Evolutionary conservation across 139 green algal species (phyloP).

Genomic region (Gonium pectorale): DNA sequence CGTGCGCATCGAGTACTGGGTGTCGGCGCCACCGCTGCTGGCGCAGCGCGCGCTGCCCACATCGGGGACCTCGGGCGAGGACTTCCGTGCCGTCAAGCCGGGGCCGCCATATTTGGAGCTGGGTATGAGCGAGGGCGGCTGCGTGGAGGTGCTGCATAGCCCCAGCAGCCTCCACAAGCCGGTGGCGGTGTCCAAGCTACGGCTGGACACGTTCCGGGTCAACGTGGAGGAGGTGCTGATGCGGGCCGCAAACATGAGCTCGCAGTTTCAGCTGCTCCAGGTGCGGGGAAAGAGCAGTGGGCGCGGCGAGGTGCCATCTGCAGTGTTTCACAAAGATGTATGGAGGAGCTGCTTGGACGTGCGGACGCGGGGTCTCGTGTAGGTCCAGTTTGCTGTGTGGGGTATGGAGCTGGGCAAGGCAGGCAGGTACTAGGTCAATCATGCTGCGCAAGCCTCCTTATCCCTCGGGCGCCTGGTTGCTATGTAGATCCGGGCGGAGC

Average conservation of each 20-base stretch:
- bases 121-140: constrained; percentile 26
- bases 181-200: constrained; percentile 20
- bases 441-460: too few relatives aligned
- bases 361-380: too few relatives aligned
- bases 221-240: constrained; percentile 45
- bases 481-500: constrained; percentile 39
- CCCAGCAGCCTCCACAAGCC: constrained; percentile 11
- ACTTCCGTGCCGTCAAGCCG: background rate
- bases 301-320: too few relatives aligned
- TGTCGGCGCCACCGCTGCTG: constrained; percentile 38
- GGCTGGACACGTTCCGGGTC: constrained; percentile 39
- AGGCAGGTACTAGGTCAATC: too few relatives aligned
- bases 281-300: background rate
- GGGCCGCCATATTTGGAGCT: constrained; percentile 27
- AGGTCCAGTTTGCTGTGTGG: too few relatives aligned
- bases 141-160: constrained; percentile 27
- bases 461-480: too few relatives aligned
- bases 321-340: too few relatives aligned
- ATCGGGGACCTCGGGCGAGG: background rate
- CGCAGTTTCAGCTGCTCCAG: constrained; percentile 38
- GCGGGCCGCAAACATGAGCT: constrained; percentile 38
- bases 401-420: too few relatives aligned
- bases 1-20: constrained; percentile 51
- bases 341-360: too few relatives aligned
- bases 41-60: constrained; percentile 30